Evolutionary conservation across 2,329 filamentous ascomycete species (phyloP).

Genomic region (Phaeosphaeria sp.): DNA sequence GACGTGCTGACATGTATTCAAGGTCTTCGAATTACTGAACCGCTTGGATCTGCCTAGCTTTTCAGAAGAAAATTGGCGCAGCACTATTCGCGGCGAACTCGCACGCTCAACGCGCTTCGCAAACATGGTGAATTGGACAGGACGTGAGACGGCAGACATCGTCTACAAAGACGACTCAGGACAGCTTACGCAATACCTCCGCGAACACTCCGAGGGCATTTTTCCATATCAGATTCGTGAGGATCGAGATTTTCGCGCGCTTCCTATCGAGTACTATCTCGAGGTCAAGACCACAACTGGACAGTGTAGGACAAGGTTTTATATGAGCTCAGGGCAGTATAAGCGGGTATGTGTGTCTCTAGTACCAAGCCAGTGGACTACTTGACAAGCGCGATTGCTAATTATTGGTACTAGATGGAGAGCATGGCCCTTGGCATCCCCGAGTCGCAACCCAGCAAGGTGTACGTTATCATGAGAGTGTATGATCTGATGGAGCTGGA

Average conservation of each 20-base stretch:
- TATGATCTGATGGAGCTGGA: conserved; percentile 8
- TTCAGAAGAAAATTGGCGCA: conserved; percentile 55
- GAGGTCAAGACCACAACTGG: conserved; percentile 61
- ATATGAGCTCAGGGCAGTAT: conserved; percentile 57
- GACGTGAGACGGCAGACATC: conserved; percentile 57
- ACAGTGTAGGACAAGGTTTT: conserved; percentile 52
- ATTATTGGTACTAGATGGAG: conserved; percentile 2
- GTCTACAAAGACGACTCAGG: conserved; percentile 51
- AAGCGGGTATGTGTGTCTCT: conserved; percentile 32
- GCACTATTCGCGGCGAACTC: conserved; percentile 55
- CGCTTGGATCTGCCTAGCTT: conserved; percentile 47
- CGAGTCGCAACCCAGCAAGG: conserved; percentile 58
- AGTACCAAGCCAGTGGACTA: too few relatives aligned
- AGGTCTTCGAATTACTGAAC: conserved; percentile 55
- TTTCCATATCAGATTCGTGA: conserved; percentile 41
- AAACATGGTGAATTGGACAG: conserved; percentile 50
- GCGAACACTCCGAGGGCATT: conserved; percentile 12
- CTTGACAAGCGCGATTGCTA: background rate
- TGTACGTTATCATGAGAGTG: conserved; percentile 15
- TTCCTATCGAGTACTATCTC: conserved; percentile 52
- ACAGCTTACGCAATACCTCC: conserved; percentile 45
- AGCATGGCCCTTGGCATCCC: conserved; percentile 59
- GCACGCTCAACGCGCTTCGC: conserved; percentile 51
- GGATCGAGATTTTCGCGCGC: conserved; percentile 29
- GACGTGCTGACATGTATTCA: conserved; percentile 4